Conservation (phyloP, 1,284 basidiomycete genomes). For the Gymnopus androsaceus region DNA sequence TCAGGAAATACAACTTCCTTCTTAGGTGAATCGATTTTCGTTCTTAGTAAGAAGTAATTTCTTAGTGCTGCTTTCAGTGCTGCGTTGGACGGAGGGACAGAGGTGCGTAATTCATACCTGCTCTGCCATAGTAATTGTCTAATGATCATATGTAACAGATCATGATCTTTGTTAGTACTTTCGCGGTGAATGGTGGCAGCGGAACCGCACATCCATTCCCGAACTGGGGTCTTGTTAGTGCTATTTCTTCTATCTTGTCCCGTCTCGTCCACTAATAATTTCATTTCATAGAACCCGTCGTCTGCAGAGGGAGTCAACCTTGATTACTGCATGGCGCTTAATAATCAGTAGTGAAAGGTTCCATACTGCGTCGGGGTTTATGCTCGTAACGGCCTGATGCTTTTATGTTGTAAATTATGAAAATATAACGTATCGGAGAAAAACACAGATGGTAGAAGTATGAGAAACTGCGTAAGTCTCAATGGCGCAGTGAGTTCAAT, state of each 20-base stretch:
- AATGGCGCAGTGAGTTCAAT: too few species aligned
- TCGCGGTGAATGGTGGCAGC: slow-evolving; percentile 62
- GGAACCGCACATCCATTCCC: slow-evolving; percentile 49
- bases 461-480: too few species aligned
- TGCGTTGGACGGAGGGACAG: slow-evolving; percentile 58
- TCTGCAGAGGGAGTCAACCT: slow-evolving; percentile 31
- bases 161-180: slow-evolving; percentile 57
- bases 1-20: slow-evolving; percentile 54
- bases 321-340: slow-evolving; percentile 36
- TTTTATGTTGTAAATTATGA: background rate
- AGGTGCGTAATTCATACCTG: slow-evolving; percentile 12
- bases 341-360: slow-evolving; percentile 24
- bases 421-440: too few species aligned
- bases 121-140: slow-evolving; percentile 26
- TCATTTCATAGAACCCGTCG: slow-evolving; percentile 30
- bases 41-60: too few species aligned
- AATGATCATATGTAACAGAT: too few species aligned
- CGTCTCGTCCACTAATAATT: background rate
- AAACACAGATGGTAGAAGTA: too few species aligned
- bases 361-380: background rate
- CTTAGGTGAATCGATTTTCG: background rate
- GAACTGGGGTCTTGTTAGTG: slow-evolving; percentile 44
- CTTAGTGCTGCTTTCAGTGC: slow-evolving; percentile 23
- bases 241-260: background rate
- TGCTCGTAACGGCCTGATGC: too few species aligned